Evolutionary conservation across 2,329 filamentous ascomycete species (phyloP).

Genomic region (Endothia cerciana): DNA sequence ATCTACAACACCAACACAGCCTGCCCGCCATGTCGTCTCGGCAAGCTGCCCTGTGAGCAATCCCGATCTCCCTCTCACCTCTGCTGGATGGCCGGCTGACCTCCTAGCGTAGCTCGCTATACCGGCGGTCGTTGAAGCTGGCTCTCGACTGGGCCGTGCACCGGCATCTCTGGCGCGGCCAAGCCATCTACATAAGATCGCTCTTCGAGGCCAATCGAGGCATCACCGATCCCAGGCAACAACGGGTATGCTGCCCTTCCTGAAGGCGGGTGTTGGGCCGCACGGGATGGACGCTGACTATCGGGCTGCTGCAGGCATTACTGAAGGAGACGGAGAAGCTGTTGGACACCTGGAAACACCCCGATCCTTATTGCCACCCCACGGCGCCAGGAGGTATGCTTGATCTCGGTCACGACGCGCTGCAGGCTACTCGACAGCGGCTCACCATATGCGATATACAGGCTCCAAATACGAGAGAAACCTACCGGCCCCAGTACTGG

Average conservation of each 20-base stretch:
- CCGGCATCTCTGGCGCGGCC: conserved; percentile 89
- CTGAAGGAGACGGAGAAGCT: conserved; percentile 87
- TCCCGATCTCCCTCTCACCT: conserved; percentile 23
- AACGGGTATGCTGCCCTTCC: conserved; percentile 65
- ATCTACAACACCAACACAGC: not conserved
- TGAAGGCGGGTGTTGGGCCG: conserved; percentile 18
- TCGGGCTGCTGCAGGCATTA: conserved; percentile 62
- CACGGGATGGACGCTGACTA: conserved; percentile 23
- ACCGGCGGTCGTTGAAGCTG: conserved; percentile 90
- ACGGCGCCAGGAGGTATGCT: conserved; percentile 89
- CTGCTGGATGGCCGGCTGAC: not conserved
- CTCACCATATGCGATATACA: conserved; percentile 41
- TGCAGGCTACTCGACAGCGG: conserved; percentile 8
- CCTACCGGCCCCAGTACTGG: conserved; percentile 75
- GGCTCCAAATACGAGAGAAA: conserved; percentile 98
- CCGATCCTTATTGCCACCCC: conserved; percentile 87
- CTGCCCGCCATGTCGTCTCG: conserved; percentile 47
- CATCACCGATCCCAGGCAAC: conserved; percentile 81
- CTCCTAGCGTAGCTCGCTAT: conserved; percentile 64
- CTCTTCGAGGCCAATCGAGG: conserved; percentile 93
- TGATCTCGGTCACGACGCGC: not conserved
- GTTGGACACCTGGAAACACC: conserved; percentile 94
- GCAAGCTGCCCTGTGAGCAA: conserved; percentile 56
- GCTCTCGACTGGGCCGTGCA: conserved; percentile 95
- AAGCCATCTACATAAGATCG: conserved; percentile 92